phyloP scores from a whole-genome alignment of 441 rosid genomes.

The Brassica balearica region DNA sequence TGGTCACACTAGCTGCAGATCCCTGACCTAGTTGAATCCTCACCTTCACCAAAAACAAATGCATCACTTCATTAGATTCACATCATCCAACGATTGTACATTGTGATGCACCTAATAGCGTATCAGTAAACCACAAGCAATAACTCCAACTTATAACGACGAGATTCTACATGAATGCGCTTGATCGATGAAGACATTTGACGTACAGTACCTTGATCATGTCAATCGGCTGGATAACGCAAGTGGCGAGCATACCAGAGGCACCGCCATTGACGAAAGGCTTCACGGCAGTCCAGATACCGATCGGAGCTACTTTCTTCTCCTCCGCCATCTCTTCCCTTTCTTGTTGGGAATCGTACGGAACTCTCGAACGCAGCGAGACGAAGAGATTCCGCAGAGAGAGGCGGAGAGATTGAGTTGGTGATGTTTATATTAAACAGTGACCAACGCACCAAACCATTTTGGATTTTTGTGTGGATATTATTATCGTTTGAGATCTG shows the following conservation, averaged over 20 bases:
- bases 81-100: constrained; percentile 3
- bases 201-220: constrained; percentile 78
- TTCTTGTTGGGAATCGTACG: neutral
- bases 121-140: constrained; percentile 1
- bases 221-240: constrained; percentile 96
- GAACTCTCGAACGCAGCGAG: constrained; percentile 28
- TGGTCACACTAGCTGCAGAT: constrained; percentile 82
- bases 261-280: constrained; percentile 98
- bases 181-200: neutral
- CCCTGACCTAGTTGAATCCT: constrained; percentile 99
- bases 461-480: no score
- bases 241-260: constrained; percentile 99
- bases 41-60: constrained; percentile 60
- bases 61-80: constrained; percentile 16
- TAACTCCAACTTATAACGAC: neutral
- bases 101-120: neutral
- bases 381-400: constrained; percentile 15
- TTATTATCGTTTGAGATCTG: no score
- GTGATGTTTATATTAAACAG: neutral
- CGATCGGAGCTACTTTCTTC: constrained; percentile 66
- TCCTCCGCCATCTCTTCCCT: constrained; percentile 71
- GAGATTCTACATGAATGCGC: neutral
- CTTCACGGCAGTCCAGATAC: constrained; percentile 82
- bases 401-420: constrained; percentile 10
- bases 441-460: no score